Percentiles rank a stretch among this genome's conserved stretches.
phyloP scores from a whole-genome alignment of 495 filamentous ascomycete genomes.

The Pseudomonodictys pantanalensis region DNA sequence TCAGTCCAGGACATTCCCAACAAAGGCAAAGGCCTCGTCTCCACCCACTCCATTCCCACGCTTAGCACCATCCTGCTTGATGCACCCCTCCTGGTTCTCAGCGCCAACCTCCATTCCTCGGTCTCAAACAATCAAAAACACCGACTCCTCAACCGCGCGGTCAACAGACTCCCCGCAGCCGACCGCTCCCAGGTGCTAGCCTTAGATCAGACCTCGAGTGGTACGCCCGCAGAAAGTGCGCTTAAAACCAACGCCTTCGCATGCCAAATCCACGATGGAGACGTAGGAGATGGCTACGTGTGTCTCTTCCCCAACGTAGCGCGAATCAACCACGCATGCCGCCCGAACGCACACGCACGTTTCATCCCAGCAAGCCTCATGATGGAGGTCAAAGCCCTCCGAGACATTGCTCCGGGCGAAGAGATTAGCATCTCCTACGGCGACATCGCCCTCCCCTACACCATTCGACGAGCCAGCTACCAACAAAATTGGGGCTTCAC shows the following conservation, averaged over 20 bases:
- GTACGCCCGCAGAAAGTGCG: neutral
- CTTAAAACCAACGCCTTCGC: neutral
- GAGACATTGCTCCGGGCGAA: neutral
- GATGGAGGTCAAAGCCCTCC: neutral
- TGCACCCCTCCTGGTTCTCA: slow-evolving; percentile 28
- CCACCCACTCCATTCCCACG: slow-evolving; percentile 36
- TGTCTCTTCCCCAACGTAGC: neutral
- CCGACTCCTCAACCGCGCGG: neutral
- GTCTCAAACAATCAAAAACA: neutral
- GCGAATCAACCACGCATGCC: neutral
- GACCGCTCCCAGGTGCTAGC: neutral
- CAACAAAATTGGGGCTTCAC: neutral
- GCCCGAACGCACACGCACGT: neutral
- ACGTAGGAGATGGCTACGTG: neutral
- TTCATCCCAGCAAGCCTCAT: neutral
- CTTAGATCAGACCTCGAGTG: neutral
- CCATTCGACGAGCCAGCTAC: neutral
- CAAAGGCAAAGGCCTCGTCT: slow-evolving; percentile 41
- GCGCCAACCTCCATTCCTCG: neutral
- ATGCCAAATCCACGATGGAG: neutral
- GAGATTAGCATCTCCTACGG: neutral
- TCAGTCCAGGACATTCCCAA: slow-evolving; percentile 27
- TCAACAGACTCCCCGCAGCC: neutral
- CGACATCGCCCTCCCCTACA: neutral
- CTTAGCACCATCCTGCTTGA: slow-evolving; percentile 42